Evolutionary conservation across 176 grass and related monocot genomes (phyloP).

Genomic region (Zoysia pacifica): DNA sequence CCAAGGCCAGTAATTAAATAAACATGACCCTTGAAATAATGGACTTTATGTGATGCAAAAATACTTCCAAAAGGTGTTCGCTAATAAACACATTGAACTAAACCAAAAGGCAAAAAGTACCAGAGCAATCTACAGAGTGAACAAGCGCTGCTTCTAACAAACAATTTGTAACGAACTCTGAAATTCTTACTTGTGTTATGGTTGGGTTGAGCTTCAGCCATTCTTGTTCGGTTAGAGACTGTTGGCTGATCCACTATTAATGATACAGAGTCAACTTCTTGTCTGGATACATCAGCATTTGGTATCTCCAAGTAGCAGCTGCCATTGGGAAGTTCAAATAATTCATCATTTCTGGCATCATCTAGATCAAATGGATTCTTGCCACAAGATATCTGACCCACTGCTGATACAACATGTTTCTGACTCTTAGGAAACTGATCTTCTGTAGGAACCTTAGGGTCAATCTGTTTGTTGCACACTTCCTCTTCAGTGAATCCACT

Average conservation of each 20-base stretch:
- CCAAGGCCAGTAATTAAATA: conserved; percentile 12
- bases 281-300: conserved; percentile 31
- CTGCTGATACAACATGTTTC: conserved; percentile 24
- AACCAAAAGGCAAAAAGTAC: not conserved
- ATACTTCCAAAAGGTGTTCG: not conserved
- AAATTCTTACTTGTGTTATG: conserved; percentile 50
- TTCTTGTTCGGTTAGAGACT: conserved; percentile 20
- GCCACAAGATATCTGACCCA: conserved; percentile 19
- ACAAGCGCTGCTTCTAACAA: not conserved
- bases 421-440: conserved; percentile 33
- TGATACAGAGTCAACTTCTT: conserved; percentile 33
- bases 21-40: not conserved
- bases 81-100: conserved; percentile 11
- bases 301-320: conserved; percentile 36
- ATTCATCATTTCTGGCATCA: conserved; percentile 46
- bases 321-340: conserved; percentile 53
- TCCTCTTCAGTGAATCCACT: conserved; percentile 27
- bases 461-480: conserved; percentile 24
- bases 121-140: not conserved
- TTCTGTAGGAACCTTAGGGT: conserved; percentile 3
- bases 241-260: conserved; percentile 20
- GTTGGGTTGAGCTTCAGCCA: conserved; percentile 32
- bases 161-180: not conserved
- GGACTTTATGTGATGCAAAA: not conserved
- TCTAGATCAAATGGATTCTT: conserved; percentile 51